A percentile compares a stretch with the other conserved stretches of the same genome.
These are phyloP conservation scores for Backusella australiensis DNA, from an alignment of 192 early-diverging fungal species.

Conservation along the genomic window DNA sequence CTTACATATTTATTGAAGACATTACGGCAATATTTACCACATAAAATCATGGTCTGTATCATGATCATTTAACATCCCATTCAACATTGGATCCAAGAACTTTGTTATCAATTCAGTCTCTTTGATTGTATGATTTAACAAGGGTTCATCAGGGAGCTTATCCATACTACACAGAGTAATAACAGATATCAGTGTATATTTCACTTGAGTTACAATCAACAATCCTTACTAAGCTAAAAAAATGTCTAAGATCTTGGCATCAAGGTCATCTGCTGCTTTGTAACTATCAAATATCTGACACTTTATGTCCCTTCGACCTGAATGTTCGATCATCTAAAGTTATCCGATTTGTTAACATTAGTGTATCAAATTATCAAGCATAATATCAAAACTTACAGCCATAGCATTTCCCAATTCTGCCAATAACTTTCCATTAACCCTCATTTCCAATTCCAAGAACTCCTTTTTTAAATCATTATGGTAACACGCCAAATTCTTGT, in stretches of 20 bases:
- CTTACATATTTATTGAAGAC: not conserved
- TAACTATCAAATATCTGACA: not conserved
- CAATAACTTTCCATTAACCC: not conserved
- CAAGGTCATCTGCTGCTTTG: not conserved
- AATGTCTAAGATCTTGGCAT: not conserved
- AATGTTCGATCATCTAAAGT: not conserved
- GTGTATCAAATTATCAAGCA: not conserved
- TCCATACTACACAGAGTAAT: not conserved
- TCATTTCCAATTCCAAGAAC: not conserved
- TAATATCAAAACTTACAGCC: not conserved
- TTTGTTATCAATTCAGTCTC: conserved; percentile 4
- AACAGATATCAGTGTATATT: conserved; percentile 1
- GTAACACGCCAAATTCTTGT: not conserved
- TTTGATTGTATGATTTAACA: conserved; percentile 9
- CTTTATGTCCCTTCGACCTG: not conserved
- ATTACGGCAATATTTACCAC: not conserved
- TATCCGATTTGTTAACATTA: not conserved
- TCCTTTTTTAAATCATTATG: not conserved
- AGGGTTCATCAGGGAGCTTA: not conserved
- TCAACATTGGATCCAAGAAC: not conserved
- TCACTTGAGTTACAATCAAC: not conserved
- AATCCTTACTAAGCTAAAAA: not conserved
- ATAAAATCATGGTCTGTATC: not conserved
- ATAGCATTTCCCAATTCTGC: not conserved
- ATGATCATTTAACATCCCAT: not conserved